A percentile compares a stretch with the other conserved stretches of the same genome.
Evolutionary conservation across 2,329 filamentous ascomycete species (phyloP).

Genomic region (Pseudogymnoascus sp.): DNA sequence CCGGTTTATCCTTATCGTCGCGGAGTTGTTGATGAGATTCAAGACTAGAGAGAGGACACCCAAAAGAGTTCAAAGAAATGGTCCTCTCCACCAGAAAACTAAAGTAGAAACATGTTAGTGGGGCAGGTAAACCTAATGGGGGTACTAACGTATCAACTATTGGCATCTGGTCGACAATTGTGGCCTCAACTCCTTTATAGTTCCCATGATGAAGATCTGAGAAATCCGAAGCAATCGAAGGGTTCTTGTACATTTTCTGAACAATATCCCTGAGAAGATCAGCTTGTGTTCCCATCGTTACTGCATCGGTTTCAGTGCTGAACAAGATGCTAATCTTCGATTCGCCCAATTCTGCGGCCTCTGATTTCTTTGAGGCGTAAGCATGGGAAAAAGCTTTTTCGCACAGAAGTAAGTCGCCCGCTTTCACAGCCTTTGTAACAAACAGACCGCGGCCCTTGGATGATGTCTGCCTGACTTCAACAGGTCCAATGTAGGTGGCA

Average conservation of each 20-base stretch:
- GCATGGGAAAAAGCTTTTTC: conserved; percentile 48
- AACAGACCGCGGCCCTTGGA: conserved; percentile 43
- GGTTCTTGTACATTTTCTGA: conserved; percentile 39
- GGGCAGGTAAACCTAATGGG: background rate
- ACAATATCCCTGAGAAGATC: conserved; percentile 33
- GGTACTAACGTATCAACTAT: conserved; percentile 35
- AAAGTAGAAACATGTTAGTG: background rate
- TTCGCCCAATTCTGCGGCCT: conserved; percentile 11
- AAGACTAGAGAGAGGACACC: conserved; percentile 24
- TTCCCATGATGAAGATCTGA: conserved; percentile 33
- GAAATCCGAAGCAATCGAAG: conserved; percentile 28
- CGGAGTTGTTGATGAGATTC: conserved; percentile 12
- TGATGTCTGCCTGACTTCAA: conserved; percentile 33
- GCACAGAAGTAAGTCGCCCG: conserved; percentile 45
- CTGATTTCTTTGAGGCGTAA: conserved; percentile 23
- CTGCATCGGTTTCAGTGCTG: conserved; percentile 28
- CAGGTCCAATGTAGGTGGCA: conserved; percentile 37
- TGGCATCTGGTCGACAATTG: conserved; percentile 29
- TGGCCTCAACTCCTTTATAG: conserved; percentile 28
- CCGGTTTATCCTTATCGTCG: conserved; percentile 36
- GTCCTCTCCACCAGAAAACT: conserved; percentile 37
- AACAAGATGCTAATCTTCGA: conserved; percentile 29
- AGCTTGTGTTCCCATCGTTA: conserved; percentile 32
- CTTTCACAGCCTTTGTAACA: conserved; percentile 37
- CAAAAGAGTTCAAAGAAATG: conserved; percentile 37